Base-by-base conservation (phyloP, 768 basidiomycete species). In the Phlebiopsis flavidoalba region DNA sequence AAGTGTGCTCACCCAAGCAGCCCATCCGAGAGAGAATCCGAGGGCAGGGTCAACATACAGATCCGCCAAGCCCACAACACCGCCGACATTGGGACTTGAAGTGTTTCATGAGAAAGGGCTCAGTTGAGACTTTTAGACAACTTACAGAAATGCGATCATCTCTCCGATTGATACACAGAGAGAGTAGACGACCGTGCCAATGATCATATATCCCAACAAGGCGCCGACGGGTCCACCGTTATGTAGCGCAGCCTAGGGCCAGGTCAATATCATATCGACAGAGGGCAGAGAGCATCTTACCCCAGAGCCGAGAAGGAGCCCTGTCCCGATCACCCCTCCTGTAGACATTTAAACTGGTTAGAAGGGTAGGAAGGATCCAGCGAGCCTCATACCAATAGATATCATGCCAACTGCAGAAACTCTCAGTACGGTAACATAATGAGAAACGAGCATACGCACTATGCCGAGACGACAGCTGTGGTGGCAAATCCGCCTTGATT, bases 181-280 rank as follows among this genome's bases (percentile, higher is more conserved):
- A 59, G 66, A 70, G 53, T 69, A 71, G 19, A 73, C 69, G 37
- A 77, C 66, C 1, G 67, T 69, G 62, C 83, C 75, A 65, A 78
- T 71, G 68, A 77, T 69, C 62, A 74, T 53, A 67, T 81, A 82
- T 1, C 79, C 84, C 8, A 84, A 68, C 56, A 84, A 68, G 0
- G 77, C 66, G 11, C 85, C 83, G 0, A 83, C 71, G 5, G 85
- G 84, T 0, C 85, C 85, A 5, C 79, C 83, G 31, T 75, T 75
- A 0, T 76, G 74, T 22, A 85, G 74, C 5, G 75, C 71, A 5
- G 62, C 61, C 69, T 70, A 47, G 1, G n/a, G 50, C 40, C 11
- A 17, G 10, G 2, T 43, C 4, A 43, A 8, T 12, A 17, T 43
- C 3, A 3, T 12, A 10, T 12, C 11, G 11, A 2, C 3, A 3